These are phyloP conservation scores for Vigna mungo DNA, from an alignment of 306 rosid genomes.

Conservation along the genomic window DNA sequence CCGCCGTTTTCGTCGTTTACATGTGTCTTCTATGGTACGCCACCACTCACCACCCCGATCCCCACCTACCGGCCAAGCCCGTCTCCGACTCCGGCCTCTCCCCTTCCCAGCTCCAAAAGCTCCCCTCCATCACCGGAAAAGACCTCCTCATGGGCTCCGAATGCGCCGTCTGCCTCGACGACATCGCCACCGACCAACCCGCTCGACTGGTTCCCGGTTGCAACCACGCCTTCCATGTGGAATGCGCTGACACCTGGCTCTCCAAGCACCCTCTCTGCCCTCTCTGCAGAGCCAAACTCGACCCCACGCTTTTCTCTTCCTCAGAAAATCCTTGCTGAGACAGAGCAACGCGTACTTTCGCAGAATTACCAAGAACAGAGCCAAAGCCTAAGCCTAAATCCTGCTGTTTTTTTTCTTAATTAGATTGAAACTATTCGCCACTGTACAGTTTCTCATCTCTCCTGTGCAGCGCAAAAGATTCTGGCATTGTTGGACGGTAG, in stretches of 20 bases:
- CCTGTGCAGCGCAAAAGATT: not conserved
- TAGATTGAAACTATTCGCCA: not conserved
- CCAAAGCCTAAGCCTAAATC: not conserved
- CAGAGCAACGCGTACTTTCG: not conserved
- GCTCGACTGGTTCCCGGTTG: conserved; percentile 80
- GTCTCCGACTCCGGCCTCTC: conserved; percentile 54
- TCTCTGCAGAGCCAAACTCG: conserved; percentile 68
- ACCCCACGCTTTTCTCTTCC: conserved; percentile 44
- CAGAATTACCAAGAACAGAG: no score
- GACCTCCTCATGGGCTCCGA: conserved; percentile 57
- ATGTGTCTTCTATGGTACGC: conserved; percentile 79
- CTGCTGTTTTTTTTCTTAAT: not conserved
- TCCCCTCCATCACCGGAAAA: conserved; percentile 62
- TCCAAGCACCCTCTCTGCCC: conserved; percentile 76
- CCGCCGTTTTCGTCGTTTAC: conserved; percentile 64
- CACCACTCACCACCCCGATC: conserved; percentile 41
- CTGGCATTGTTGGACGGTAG: conserved; percentile 6
- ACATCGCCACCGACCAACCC: conserved; percentile 62
- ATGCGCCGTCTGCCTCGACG: conserved; percentile 83
- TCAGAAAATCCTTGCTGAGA: conserved; percentile 54
- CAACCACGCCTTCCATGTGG: conserved; percentile 73
- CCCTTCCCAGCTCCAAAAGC: conserved; percentile 62
- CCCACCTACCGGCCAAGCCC: conserved; percentile 47
- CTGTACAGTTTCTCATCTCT: conserved; percentile 11
- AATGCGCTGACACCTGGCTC: conserved; percentile 87